Base-by-base conservation (phyloP, 192 early-diverging fungal genomes). In the Lobosporangium transversale region DNA sequence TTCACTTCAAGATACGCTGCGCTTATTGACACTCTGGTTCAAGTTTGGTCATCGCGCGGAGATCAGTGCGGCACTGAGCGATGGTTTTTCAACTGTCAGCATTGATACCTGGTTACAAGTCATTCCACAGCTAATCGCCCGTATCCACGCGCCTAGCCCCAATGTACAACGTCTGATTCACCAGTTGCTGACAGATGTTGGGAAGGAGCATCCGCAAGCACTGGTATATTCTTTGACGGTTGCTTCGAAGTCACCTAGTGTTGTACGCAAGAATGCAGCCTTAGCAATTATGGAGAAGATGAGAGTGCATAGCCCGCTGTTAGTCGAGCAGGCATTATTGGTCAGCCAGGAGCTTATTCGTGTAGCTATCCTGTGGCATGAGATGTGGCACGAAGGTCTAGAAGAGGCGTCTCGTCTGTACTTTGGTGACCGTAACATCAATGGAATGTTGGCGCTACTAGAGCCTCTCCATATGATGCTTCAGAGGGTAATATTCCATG, bases 91-190 rank as follows among this genome's bases (percentile, higher is more conserved):
- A 4, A 87, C 79, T 26, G 92, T 99, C 23, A 93, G 86, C 51
- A 93, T 97, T 55, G 93, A 94, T 42, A 95, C 93, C 0, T 99
- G 96, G 97, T 80, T 99, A 50, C 94, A 99, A 76, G 97, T 99
- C 29, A 98, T 99, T 70, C 97, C 97, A 18, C 96, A 98, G 82
- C 80, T 99, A 24, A 94, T 99, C 84, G 97, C 96, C 0, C 84
- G 96, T 26, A 95, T 97, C 56, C 94, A 98, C 55, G 88, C 93
- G 3, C 87, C 90, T 12, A 86, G 83, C 60, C 82, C 86, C 15
- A 87, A 91, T 31, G 92, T 96, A 0, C 91, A 94, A 32, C 76
- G 86, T 24, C 80, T 99, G 32, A 92, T 99, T 43, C 93, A 96
- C 69, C 93, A 95, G 57, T 63, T 99, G 21, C 78, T 99, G 57